Percentiles rank a stretch among this genome's conserved stretches.
Evolutionary conservation across 2,329 filamentous ascomycete species (phyloP).

Genomic region (Colletotrichum musicola): DNA sequence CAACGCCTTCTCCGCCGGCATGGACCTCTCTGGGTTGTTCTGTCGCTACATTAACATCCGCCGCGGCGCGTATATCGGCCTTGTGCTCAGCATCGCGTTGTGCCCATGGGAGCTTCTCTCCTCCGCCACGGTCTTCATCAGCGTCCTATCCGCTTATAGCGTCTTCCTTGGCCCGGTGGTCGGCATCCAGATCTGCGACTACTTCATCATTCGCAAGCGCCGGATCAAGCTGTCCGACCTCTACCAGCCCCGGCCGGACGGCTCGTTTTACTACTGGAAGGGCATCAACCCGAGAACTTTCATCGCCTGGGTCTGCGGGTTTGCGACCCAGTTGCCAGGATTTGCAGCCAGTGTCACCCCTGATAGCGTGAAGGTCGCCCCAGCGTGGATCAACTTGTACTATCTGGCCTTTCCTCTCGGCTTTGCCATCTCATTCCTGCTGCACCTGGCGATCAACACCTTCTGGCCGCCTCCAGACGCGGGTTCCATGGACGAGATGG

Average conservation of each 20-base stretch:
- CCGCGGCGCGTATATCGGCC: constrained; percentile 63
- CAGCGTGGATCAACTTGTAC: constrained; percentile 27
- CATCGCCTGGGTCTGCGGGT: constrained; percentile 55
- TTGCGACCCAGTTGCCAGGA: constrained; percentile 39
- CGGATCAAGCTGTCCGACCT: constrained; percentile 53
- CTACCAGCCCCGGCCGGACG: constrained; percentile 50
- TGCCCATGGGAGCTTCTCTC: constrained; percentile 66
- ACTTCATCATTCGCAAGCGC: constrained; percentile 47
- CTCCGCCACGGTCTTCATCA: constrained; percentile 51
- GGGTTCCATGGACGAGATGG: constrained; percentile 11
- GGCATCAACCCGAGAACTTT: constrained; percentile 53
- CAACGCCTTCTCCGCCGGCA: constrained; percentile 57
- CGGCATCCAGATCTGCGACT: constrained; percentile 54
- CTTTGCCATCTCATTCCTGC: constrained; percentile 30
- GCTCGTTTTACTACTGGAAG: constrained; percentile 56
- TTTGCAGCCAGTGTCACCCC: constrained; percentile 35
- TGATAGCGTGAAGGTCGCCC: constrained; percentile 4
- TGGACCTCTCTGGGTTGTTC: constrained; percentile 66
- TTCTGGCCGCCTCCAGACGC: constrained; percentile 31
- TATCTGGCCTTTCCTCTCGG: constrained; percentile 35
- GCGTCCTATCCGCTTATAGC: constrained; percentile 51
- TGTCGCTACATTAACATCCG: constrained; percentile 68
- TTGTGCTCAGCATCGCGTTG: constrained; percentile 57
- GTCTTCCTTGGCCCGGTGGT: constrained; percentile 54
- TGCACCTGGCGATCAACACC: constrained; percentile 29